A percentile compares a stretch with the other conserved stretches of the same genome.
These are phyloP conservation scores for Tolypocladium endophyticum DNA, from an alignment of 2,329 filamentous ascomycete genomes.

Conservation along the genomic window DNA sequence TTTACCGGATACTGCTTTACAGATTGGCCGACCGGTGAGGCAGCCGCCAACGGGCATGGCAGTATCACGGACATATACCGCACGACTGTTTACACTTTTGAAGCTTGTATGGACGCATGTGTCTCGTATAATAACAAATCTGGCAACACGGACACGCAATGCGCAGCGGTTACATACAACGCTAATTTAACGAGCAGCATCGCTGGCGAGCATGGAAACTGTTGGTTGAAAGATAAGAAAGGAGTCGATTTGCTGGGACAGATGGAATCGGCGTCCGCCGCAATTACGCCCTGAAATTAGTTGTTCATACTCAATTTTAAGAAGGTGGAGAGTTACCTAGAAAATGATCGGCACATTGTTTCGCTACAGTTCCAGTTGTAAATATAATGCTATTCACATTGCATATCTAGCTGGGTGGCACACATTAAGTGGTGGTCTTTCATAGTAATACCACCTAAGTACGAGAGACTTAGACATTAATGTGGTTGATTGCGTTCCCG, in stretches of 20 bases:
- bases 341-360: too few species aligned
- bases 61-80: conserved; percentile 6
- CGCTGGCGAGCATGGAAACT: conserved; percentile 5
- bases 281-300: neutral
- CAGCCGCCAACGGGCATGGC: conserved; percentile 3
- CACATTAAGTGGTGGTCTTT: too few species aligned
- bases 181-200: conserved; percentile 8
- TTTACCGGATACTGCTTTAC: conserved; percentile 10
- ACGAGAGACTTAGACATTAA: too few species aligned
- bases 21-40: conserved; percentile 6
- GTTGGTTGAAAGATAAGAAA: conserved; percentile 10
- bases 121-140: conserved; percentile 4
- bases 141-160: neutral
- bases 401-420: too few species aligned
- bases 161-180: conserved; percentile 9
- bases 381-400: too few species aligned
- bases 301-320: too few species aligned
- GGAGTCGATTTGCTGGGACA: neutral
- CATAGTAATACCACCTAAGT: too few species aligned
- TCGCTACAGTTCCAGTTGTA: too few species aligned
- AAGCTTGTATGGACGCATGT: conserved; percentile 10
- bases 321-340: too few species aligned
- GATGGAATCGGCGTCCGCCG: neutral
- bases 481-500: too few species aligned
- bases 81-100: conserved; percentile 8